Evolutionary conservation across 2,329 filamentous ascomycete genomes (phyloP).

Genomic region (Nemania serpens): DNA sequence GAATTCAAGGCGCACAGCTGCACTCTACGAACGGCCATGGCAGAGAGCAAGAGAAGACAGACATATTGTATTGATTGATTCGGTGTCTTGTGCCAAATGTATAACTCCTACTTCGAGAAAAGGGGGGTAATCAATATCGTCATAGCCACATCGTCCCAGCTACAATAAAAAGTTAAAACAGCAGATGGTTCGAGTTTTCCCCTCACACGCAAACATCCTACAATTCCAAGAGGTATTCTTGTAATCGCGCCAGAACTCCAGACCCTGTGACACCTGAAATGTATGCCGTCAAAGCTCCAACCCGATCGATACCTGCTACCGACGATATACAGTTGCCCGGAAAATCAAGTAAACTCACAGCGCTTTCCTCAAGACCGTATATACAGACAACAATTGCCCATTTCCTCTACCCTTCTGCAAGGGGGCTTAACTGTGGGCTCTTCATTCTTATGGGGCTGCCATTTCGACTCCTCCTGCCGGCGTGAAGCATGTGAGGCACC

Average conservation of each 20-base stretch:
- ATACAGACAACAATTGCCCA: slow-evolving; percentile 22
- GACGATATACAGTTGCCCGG: slow-evolving; percentile 12
- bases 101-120: not conserved
- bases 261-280: slow-evolving; percentile 1
- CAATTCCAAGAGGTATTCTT: slow-evolving; percentile 13
- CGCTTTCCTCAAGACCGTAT: slow-evolving; percentile 16
- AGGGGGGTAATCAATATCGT: not conserved
- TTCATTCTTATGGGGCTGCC: slow-evolving; percentile 63
- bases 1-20: too few relatives aligned
- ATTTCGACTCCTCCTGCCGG: slow-evolving; percentile 61
- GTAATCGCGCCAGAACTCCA: slow-evolving; percentile 19
- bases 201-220: not conserved
- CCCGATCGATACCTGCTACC: slow-evolving; percentile 1
- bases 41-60: too few relatives aligned
- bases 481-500: slow-evolving; percentile 60
- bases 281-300: slow-evolving; percentile 5
- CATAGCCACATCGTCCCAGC: not conserved
- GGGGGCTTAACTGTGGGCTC: slow-evolving; percentile 58
- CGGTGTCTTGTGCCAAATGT: too few relatives aligned
- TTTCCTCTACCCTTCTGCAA: slow-evolving; percentile 47
- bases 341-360: slow-evolving; percentile 1
- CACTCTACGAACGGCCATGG: too few relatives aligned
- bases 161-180: not conserved
- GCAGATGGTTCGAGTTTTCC: slow-evolving; percentile 5
- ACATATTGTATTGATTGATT: too few relatives aligned